Base-by-base conservation (phyloP, 2,329 filamentous ascomycete genomes). In the Alternaria rosae region DNA sequence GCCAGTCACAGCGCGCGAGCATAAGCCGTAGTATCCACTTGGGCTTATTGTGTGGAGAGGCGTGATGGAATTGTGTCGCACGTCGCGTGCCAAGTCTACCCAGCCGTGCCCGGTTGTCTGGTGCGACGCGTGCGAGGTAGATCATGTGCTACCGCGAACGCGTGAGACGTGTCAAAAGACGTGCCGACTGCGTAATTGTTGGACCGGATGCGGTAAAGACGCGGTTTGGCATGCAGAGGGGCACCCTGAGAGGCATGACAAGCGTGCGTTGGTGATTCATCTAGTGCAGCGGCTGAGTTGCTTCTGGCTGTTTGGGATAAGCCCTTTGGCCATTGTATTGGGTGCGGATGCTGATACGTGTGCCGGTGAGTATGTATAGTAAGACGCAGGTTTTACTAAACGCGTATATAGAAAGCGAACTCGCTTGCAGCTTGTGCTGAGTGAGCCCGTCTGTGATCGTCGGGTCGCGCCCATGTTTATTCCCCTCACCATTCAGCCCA, bases 101-200 rank as follows among this genome's bases (percentile, higher is more conserved):
- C 38, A 45, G 20, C 28, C 47, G 43, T 57, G 43, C 35, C 47
- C 28, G 28, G 38, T 44, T 51, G 53, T 38, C 42, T 62, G 57
- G 42, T 66, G 61, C 60, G 64, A 62, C 68, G 69, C 69, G 69
- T 69, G 20, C 42, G 15, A 57, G 13, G 23, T 10, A 41, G 42
- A 62, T 69, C 67, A 70, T 60, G 58, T 70, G 69, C 23, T 38
- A 48, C 50, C 67, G 69, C 64, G 69, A 52, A 65, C 69, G 69
- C 69, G 69, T 68, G 66, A 62, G 63, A 69, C 66, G 69, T 61
- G 68, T 67, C 53, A 51, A 51, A 38, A 32, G 30, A 58, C 15
- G 43, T 35, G 43, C n/a, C 23, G 38, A 52, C 43, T 58, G 43
- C 25, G 58, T 59, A 57, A 67, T 67, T 42, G 15, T 28, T 15